Conservation (phyloP, 192 early-diverging fungal species). For the Spizellomyces punctatus region DNA sequence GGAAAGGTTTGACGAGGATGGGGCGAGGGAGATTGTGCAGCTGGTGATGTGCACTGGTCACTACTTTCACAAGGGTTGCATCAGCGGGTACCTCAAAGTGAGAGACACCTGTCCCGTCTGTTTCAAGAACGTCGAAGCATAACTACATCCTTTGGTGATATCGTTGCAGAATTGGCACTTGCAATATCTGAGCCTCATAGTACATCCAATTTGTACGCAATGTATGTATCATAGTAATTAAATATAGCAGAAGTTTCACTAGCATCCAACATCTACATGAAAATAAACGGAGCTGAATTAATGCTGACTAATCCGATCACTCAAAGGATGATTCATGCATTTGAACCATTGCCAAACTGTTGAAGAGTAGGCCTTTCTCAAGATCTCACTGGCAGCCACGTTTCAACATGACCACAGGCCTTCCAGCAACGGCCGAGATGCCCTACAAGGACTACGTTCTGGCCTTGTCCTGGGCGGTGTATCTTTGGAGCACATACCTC, state of each 20-base stretch:
- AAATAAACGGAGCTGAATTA: too few species aligned
- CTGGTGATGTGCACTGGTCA: neutral
- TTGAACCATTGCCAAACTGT: neutral
- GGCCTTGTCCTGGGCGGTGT: constrained; percentile 69
- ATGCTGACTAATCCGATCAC: neutral
- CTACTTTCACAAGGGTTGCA: constrained; percentile 10
- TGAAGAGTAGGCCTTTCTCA: neutral
- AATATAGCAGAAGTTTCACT: neutral
- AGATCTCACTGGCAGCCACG: neutral
- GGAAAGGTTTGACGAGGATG: constrained; percentile 5
- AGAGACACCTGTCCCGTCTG: constrained; percentile 4
- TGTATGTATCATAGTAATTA: neutral
- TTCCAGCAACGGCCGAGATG: constrained; percentile 16
- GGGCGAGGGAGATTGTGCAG: neutral
- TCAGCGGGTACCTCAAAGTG: neutral
- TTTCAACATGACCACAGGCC: neutral
- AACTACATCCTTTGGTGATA: neutral
- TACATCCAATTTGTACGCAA: neutral
- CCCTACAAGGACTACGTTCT: constrained; percentile 85
- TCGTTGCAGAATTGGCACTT: neutral
- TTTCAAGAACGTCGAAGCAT: neutral
- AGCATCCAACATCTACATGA: neutral
- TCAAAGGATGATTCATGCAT: neutral
- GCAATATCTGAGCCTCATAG: neutral
- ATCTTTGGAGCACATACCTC: constrained; percentile 81